These are phyloP conservation scores for Herpetospermum pedunculosum DNA, from an alignment of 306 rosid genomes.

Conservation along the genomic window DNA sequence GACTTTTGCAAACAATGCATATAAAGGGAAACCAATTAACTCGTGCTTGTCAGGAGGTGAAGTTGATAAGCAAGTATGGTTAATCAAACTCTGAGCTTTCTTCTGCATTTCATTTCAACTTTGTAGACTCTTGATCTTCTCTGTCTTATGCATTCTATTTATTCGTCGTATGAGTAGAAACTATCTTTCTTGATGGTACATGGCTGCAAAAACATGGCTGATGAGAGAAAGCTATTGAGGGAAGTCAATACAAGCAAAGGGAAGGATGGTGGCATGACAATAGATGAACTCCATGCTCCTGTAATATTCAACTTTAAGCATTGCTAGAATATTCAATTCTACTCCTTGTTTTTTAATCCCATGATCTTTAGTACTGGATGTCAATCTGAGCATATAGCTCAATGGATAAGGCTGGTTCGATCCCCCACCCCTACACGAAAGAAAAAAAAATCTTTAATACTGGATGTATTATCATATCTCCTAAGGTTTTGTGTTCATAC, in stretches of 20 bases:
- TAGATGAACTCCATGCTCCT: not conserved
- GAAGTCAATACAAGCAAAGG: conserved; percentile 12
- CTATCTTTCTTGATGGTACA: conserved; percentile 18
- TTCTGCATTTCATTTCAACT: not conserved
- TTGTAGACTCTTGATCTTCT: not conserved
- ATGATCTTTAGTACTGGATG: not conserved
- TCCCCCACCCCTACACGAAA: too few relatives aligned
- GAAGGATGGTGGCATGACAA: not conserved
- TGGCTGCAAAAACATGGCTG: conserved; percentile 13
- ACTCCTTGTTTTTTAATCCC: not conserved
- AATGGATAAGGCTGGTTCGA: too few relatives aligned
- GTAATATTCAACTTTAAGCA: not conserved
- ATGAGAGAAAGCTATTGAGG: too few relatives aligned
- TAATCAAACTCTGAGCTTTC: not conserved
- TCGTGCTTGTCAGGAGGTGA: conserved; percentile 10
- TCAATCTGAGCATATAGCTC: too few relatives aligned
- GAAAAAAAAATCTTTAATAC: too few relatives aligned
- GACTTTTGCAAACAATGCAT: conserved; percentile 11
- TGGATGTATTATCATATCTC: not conserved
- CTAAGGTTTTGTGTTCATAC: not conserved
- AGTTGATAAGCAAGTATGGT: conserved; percentile 13
- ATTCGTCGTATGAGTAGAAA: conserved; percentile 12
- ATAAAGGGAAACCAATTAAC: not conserved
- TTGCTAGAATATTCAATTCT: not conserved
- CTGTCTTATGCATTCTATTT: not conserved